phyloP scores from a whole-genome alignment of 352 stramenopile genomes.

The Pythium brachiatum region DNA sequence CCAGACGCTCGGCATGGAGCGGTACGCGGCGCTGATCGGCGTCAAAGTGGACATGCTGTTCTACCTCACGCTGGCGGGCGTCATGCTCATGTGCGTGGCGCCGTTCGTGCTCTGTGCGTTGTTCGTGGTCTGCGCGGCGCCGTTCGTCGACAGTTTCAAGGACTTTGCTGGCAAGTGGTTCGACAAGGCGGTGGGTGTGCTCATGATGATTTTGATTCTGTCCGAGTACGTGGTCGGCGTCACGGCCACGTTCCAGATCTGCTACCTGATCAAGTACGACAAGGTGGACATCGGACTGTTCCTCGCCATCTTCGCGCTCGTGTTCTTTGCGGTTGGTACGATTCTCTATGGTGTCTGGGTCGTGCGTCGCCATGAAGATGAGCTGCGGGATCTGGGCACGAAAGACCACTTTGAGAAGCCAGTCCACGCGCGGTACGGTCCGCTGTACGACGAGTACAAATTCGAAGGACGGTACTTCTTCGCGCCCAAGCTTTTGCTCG shows the following conservation, averaged over 20 bases:
- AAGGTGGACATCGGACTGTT: slow-evolving; percentile 52
- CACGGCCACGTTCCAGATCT: slow-evolving; percentile 85
- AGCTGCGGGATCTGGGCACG: slow-evolving; percentile 75
- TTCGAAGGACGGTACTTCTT: slow-evolving; percentile 88
- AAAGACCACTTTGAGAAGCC: slow-evolving; percentile 86
- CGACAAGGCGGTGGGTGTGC: slow-evolving; percentile 72
- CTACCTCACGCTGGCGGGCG: slow-evolving; percentile 71
- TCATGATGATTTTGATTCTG: slow-evolving; percentile 84
- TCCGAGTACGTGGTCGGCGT: slow-evolving; percentile 83
- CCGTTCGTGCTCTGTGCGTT: slow-evolving; percentile 46
- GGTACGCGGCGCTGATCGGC: slow-evolving; percentile 71
- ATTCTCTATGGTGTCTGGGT: slow-evolving; percentile 77
- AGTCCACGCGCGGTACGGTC: slow-evolving; percentile 74
- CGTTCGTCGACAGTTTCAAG: slow-evolving; percentile 52
- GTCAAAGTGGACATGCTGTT: slow-evolving; percentile 79
- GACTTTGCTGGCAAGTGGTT: slow-evolving; percentile 69
- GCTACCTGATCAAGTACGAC: slow-evolving; percentile 68
- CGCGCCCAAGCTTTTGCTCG: slow-evolving; percentile 75
- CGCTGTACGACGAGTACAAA: slow-evolving; percentile 87
- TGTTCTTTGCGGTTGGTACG: slow-evolving; percentile 73
- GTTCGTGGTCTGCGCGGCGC: slow-evolving; percentile 43
- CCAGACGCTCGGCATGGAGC: slow-evolving; percentile 62
- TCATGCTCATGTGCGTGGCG: slow-evolving; percentile 46
- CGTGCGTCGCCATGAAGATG: slow-evolving; percentile 73
- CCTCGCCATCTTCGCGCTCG: slow-evolving; percentile 58